These are phyloP conservation scores for Spencermartinsiella ligniputridi DNA, from an alignment of 1,139 yeast species.

Conservation along the genomic window DNA sequence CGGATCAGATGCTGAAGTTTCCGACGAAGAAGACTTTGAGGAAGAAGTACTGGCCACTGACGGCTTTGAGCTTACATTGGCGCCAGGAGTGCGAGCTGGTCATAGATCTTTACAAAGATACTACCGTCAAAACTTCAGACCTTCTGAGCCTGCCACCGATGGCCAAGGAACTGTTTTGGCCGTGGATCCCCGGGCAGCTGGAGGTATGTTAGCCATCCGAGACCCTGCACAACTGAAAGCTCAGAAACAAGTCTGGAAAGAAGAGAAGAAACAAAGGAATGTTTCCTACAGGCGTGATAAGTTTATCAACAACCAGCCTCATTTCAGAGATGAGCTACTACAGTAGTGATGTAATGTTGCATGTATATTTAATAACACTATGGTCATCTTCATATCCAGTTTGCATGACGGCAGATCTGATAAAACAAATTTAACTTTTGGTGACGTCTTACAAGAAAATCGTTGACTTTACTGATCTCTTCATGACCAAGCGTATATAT, in stretches of 20 bases:
- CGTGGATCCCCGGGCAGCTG: conserved; percentile 76
- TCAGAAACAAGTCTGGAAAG: conserved; percentile 75
- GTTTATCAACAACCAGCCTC: conserved; percentile 81
- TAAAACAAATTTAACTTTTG: too few species aligned
- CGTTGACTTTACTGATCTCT: too few species aligned
- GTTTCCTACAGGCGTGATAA: conserved; percentile 73
- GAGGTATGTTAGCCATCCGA: conserved; percentile 44
- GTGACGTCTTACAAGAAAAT: too few species aligned
- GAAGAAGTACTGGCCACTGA: conserved; percentile 48
- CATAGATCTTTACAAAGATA: conserved; percentile 85
- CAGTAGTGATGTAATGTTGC: too few species aligned
- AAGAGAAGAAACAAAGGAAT: conserved; percentile 62
- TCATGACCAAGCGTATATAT: too few species aligned
- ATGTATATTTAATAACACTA: too few species aligned
- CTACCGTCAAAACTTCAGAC: conserved; percentile 77
- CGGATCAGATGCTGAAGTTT: conserved; percentile 48
- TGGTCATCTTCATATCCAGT: too few species aligned
- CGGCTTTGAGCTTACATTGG: conserved; percentile 77
- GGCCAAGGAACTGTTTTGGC: conserved; percentile 95
- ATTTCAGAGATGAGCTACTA: conserved; percentile 84
- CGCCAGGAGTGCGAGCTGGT: conserved; percentile 83
- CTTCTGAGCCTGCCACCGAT: conserved; percentile 62
- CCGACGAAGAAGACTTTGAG: conserved; percentile 39
- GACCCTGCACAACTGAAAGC: conserved; percentile 45
- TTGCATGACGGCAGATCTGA: too few species aligned